phyloP scores from a whole-genome alignment of 371 early-diverging fungal genomes.

The Blakeslea trispora region DNA sequence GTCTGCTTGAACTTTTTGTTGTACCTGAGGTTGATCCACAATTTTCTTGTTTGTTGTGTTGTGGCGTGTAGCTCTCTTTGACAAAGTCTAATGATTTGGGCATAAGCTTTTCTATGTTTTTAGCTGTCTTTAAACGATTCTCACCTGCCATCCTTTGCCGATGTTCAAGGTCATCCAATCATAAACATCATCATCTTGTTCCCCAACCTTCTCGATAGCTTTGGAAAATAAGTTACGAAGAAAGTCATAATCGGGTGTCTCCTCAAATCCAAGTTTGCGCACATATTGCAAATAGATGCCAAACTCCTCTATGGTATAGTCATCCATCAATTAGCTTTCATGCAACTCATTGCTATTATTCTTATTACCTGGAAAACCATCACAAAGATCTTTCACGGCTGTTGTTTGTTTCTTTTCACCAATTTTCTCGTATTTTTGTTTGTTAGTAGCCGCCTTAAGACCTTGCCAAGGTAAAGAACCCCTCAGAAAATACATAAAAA shows the following conservation, averaged over 20 bases:
- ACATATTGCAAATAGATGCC: slow-evolving; percentile 71
- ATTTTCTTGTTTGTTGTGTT: slow-evolving; percentile 19
- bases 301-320: slow-evolving; percentile 89
- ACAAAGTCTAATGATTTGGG: slow-evolving; percentile 6
- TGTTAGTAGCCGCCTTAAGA: slow-evolving; percentile 94
- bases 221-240: slow-evolving; percentile 81
- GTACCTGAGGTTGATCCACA: not conserved
- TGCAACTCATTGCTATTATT: too few species aligned
- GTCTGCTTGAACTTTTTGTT: too few species aligned
- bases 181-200: slow-evolving; percentile 82
- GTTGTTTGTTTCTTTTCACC: slow-evolving; percentile 95
- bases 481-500: slow-evolving; percentile 97
- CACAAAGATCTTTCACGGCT: slow-evolving; percentile 84
- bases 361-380: slow-evolving; percentile 76
- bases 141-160: slow-evolving; percentile 55
- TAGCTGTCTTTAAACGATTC: too few species aligned
- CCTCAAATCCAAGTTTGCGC: slow-evolving; percentile 89
- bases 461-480: too few species aligned
- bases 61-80: slow-evolving; percentile 17
- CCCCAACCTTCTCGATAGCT: slow-evolving; percentile 68
- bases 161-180: slow-evolving; percentile 80
- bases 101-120: too few species aligned
- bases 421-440: slow-evolving; percentile 98
- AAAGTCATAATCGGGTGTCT: slow-evolving; percentile 91
- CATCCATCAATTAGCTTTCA: too few species aligned